phyloP scores from a whole-genome alignment of 2,329 filamentous ascomycete species.

The Blastomyces parvus region DNA sequence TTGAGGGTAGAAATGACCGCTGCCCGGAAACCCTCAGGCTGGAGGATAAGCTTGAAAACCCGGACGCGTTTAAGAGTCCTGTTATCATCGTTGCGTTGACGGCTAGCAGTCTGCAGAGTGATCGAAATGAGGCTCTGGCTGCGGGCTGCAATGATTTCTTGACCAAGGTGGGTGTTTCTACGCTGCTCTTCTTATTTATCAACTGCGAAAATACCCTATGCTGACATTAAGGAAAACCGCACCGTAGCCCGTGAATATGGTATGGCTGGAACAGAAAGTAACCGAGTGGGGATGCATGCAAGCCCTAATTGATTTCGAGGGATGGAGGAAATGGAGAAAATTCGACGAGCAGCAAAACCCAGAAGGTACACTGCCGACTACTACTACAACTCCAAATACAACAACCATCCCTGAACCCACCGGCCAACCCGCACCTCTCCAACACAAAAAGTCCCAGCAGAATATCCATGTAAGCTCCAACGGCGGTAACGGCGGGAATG shows the following conservation, averaged over 20 bases:
- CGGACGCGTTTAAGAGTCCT: slow-evolving; percentile 74
- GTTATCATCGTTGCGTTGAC: slow-evolving; percentile 97
- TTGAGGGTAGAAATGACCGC: slow-evolving; percentile 12
- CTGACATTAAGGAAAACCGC: background rate
- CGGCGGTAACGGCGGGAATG: background rate
- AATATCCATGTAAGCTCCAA: background rate
- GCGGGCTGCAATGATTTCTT: slow-evolving; percentile 97
- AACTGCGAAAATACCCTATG: background rate
- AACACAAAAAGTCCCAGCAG: background rate
- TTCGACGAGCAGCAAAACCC: slow-evolving; percentile 9
- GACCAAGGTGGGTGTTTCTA: slow-evolving; percentile 63
- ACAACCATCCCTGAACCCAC: background rate
- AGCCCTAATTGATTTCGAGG: slow-evolving; percentile 94
- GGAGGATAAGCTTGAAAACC: slow-evolving; percentile 30
- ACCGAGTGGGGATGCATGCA: slow-evolving; percentile 99
- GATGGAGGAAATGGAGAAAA: slow-evolving; percentile 76
- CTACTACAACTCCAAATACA: background rate
- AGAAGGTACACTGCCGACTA: slow-evolving; percentile 18
- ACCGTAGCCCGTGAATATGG: slow-evolving; percentile 80
- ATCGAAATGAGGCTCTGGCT: slow-evolving; percentile 86
- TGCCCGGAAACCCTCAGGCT: slow-evolving; percentile 23
- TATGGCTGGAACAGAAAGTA: slow-evolving; percentile 94
- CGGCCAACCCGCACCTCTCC: background rate
- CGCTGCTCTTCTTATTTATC: background rate
- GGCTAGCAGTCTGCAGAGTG: slow-evolving; percentile 86